Evolutionary conservation across 768 basidiomycete species (phyloP).

Genomic region (Mycena vulgaris): DNA sequence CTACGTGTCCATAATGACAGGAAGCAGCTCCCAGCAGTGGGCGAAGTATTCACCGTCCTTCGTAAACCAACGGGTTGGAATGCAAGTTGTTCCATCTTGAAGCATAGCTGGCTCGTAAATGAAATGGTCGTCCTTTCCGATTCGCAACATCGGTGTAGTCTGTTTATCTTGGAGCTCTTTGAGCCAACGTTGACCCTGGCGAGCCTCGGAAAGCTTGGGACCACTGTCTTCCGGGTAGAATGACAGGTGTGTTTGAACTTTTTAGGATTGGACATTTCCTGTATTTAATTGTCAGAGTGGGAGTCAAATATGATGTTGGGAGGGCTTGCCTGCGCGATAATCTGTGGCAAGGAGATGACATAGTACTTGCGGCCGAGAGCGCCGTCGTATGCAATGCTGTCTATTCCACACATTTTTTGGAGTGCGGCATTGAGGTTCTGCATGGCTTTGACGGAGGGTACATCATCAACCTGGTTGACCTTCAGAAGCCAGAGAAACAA

Average conservation of each 20-base stretch:
- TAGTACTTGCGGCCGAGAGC: conserved; percentile 50
- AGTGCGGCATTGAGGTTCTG: conserved; percentile 35
- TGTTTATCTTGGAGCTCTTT: conserved; percentile 41
- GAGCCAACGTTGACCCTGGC: conserved; percentile 47
- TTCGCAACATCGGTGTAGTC: conserved; percentile 47
- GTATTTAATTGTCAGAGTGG: not conserved
- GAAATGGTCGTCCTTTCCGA: conserved; percentile 45
- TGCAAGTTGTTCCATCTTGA: conserved; percentile 26
- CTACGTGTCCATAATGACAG: not conserved
- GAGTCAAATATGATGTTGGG: not conserved
- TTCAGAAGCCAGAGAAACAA: conserved; percentile 48
- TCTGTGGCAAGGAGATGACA: conserved; percentile 48
- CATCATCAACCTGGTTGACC: conserved; percentile 39
- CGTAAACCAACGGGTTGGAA: conserved; percentile 47
- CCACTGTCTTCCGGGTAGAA: conserved; percentile 55
- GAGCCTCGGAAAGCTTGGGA: conserved; percentile 37
- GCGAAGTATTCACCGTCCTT: conserved; percentile 30
- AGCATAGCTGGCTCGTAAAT: conserved; percentile 48
- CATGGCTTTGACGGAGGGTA: conserved; percentile 40
- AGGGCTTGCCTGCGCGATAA: conserved; percentile 50
- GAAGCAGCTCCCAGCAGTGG: conserved; percentile 39
- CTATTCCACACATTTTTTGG: conserved; percentile 47
- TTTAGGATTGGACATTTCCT: conserved; percentile 58
- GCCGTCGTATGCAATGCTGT: conserved; percentile 47
- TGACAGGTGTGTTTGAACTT: conserved; percentile 46